Percentiles rank a stretch among this genome's conserved stretches.
Conservation (phyloP, 495 filamentous ascomycete genomes). For the Gamarada debralockiae region DNA sequence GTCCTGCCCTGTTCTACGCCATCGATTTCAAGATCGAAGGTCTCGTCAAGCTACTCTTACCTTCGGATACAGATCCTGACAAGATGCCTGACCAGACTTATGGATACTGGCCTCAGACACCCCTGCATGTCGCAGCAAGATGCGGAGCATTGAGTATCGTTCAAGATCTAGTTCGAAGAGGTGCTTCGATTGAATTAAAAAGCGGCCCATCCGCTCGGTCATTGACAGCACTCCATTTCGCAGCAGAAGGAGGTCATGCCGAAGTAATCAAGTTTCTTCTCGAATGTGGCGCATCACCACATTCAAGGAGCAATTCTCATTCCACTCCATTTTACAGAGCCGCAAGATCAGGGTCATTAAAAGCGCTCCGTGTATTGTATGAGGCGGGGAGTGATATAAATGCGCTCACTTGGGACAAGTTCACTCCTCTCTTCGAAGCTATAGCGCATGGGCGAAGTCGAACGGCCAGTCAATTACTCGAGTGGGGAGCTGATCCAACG, state of each 20-base stretch:
- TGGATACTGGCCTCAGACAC: not conserved
- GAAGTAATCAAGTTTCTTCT: conserved; percentile 5
- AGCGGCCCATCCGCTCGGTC: not conserved
- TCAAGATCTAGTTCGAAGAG: conserved; percentile 13
- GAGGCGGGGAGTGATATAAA: conserved; percentile 6
- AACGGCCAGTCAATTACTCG: not conserved
- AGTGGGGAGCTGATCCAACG: conserved; percentile 10
- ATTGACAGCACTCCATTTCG: conserved; percentile 6
- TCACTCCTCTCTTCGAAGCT: conserved; percentile 10
- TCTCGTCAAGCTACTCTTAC: conserved; percentile 10
- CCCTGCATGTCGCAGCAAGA: conserved; percentile 19
- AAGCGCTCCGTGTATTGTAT: not conserved
- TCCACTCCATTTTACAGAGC: conserved; percentile 8
- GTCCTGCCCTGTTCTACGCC: conserved; percentile 1
- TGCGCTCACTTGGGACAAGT: conserved; percentile 4
- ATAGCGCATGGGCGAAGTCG: not conserved
- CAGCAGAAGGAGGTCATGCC: conserved; percentile 10
- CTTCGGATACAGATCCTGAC: conserved; percentile 17
- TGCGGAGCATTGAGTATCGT: conserved; percentile 6
- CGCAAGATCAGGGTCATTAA: conserved; percentile 4
- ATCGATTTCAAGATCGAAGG: conserved; percentile 6
- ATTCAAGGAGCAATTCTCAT: not conserved
- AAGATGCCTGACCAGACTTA: conserved; percentile 7
- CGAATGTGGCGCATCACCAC: not conserved
- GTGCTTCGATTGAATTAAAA: conserved; percentile 12